Conservation (phyloP, 1,284 basidiomycete genomes). For the Sphaerobolus stellatus region DNA sequence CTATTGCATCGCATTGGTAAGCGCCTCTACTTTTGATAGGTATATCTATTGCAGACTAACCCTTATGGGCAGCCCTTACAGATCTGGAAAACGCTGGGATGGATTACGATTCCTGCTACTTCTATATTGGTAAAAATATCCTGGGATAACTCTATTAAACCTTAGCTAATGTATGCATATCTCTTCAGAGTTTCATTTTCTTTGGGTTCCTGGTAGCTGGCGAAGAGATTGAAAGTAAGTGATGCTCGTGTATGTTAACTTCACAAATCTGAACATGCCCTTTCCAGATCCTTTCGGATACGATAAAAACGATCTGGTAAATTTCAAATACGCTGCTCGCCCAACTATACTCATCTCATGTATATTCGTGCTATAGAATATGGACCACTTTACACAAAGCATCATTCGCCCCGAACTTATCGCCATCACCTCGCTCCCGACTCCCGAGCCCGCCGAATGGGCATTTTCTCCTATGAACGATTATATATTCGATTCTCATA, state of each 20-base stretch:
- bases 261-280: slow-evolving; percentile 6
- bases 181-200: slow-evolving; percentile 55
- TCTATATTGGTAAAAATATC: slow-evolving; percentile 35
- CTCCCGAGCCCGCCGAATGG: slow-evolving; percentile 59
- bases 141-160: background rate
- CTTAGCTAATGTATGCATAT: background rate
- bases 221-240: slow-evolving; percentile 69
- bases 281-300: slow-evolving; percentile 59
- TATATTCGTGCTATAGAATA: slow-evolving; percentile 39
- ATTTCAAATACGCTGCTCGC: too few species aligned
- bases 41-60: background rate
- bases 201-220: slow-evolving; percentile 70
- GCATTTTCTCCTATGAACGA: slow-evolving; percentile 60
- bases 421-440: slow-evolving; percentile 53
- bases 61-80: slow-evolving; percentile 57
- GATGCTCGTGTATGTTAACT: background rate
- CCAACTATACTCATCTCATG: background rate
- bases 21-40: slow-evolving; percentile 13
- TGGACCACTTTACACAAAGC: slow-evolving; percentile 65
- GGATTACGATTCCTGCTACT: slow-evolving; percentile 67
- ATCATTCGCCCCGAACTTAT: slow-evolving; percentile 64
- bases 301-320: slow-evolving; percentile 67
- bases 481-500: slow-evolving; percentile 43
- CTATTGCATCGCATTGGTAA: slow-evolving; percentile 57
- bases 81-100: slow-evolving; percentile 57